Base-by-base conservation (phyloP, 176 grass and related monocot genomes). In the Areca catechu region DNA sequence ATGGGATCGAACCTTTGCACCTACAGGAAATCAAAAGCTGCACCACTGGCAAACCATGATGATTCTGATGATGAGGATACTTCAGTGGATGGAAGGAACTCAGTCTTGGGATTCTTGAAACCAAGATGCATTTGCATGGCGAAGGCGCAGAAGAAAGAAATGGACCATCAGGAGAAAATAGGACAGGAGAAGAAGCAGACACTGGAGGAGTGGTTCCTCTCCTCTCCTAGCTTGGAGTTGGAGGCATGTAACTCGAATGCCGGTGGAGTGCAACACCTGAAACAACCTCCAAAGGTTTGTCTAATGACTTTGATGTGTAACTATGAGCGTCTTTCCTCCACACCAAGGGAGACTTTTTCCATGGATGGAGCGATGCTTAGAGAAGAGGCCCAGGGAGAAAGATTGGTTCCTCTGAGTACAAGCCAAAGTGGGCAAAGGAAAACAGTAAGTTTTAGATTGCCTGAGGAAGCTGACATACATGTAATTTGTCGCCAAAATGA, bases 241-340 rank as follows among this genome's bases (percentile, higher is more conserved):
- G 61, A 63, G 37, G 5, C 9, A 2, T 1, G 3, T 12, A 14
- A 43, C 34, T 43, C 1, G 34, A 43, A 43, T 43, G 34, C 7
- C 34, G 0, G 34, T 43, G 34, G 34, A 43, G 10, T 43, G 34
- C 34, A 43, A 14, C 15, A 1, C 2, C 43, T 37, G 4, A 48
- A 12, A 49, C 61, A 16, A 5, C n/a, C 37, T 49, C 61, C 61
- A 6, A 63, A 63, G 61, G 43, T 63, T 49, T 63, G 60, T 62
- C 60, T 19, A 22, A 4, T 62, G 14, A 62, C 34, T 43, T 43
- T 3, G 34, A 43, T 14, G 34, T 0, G 34, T 43, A 12, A 43
- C 9, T 43, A 43, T 43, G 34, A 14, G 34, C 9, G 19, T 62
- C 4, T 27, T 15, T 22, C 12, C 21, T 23, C 19, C 20, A 30